Conservation (phyloP, 73 alveolate species). For the Blepharisma japonicum region DNA sequence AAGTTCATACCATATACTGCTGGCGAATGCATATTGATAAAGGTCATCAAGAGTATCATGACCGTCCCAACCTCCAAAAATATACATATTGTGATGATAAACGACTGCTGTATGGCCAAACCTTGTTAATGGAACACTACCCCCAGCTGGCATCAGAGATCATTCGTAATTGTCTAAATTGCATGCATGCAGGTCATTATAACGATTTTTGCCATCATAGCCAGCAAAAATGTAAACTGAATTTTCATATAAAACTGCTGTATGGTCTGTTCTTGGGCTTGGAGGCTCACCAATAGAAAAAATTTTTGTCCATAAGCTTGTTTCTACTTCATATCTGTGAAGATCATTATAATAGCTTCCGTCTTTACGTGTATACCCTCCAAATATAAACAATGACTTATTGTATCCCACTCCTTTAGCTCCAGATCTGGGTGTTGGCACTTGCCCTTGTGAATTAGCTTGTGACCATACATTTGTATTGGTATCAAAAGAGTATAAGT, state of each 20-base stretch:
- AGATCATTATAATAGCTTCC: conserved; percentile 61
- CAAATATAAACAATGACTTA: conserved; percentile 66
- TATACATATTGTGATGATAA: conserved; percentile 66
- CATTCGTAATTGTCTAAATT: conserved; percentile 42
- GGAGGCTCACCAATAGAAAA: conserved; percentile 49
- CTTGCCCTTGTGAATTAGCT: conserved; percentile 33
- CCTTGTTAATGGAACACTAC: conserved; percentile 49
- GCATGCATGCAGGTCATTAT: conserved; percentile 41
- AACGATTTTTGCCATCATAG: conserved; percentile 54
- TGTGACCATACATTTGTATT: conserved; percentile 41
- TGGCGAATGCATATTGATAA: conserved; percentile 70
- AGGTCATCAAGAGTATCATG: conserved; percentile 88
- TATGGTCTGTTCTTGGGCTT: conserved; percentile 71
- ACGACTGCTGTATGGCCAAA: conserved; percentile 86
- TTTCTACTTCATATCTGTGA: conserved; percentile 36
- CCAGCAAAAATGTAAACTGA: conserved; percentile 50
- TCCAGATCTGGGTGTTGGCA: conserved; percentile 62
- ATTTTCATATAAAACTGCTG: conserved; percentile 63
- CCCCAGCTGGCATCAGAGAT: conserved; percentile 33
- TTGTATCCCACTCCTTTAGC: conserved; percentile 69
- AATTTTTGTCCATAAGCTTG: conserved; percentile 46
- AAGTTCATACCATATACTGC: conserved; percentile 50
- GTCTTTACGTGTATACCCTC: conserved; percentile 84
- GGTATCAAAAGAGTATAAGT: conserved; percentile 42
- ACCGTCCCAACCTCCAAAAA: conserved; percentile 97